phyloP scores from a whole-genome alignment of 257 asterid species.

The Plantago major region DNA sequence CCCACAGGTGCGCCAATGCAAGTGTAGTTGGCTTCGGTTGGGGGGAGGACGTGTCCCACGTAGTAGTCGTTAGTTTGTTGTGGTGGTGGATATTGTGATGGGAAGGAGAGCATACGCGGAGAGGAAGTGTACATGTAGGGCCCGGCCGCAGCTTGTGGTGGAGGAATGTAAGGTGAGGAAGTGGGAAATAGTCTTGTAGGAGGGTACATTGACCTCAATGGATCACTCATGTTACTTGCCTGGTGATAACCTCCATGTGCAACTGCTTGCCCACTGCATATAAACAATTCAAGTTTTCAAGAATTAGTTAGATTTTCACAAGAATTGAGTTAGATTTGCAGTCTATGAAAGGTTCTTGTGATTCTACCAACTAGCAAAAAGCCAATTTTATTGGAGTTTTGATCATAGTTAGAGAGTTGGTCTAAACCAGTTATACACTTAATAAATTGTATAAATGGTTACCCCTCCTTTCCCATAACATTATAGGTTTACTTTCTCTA shows the following conservation, averaged over 20 bases:
- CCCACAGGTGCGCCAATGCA: constrained; percentile 85
- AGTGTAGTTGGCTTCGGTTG: constrained; percentile 45
- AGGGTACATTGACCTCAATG: constrained; percentile 54
- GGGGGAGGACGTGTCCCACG: constrained; percentile 49
- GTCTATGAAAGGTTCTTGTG: no score
- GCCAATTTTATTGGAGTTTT: no score
- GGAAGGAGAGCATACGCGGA: constrained; percentile 42
- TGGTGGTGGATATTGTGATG: constrained; percentile 39
- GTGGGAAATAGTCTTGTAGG: constrained; percentile 40
- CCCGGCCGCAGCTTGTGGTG: constrained; percentile 25
- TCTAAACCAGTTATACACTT: no score
- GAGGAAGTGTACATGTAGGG: constrained; percentile 52
- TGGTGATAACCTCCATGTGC: constrained; percentile 56
- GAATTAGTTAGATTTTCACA: not conserved
- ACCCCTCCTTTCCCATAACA: no score
- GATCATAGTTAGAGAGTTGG: no score
- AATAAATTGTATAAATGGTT: no score
- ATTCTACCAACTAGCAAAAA: no score
- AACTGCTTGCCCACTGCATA: constrained; percentile 49
- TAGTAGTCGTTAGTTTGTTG: constrained; percentile 40
- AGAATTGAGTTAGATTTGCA: no score
- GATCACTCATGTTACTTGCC: constrained; percentile 18
- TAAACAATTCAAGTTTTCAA: not conserved
- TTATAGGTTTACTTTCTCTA: no score
- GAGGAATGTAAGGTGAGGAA: constrained; percentile 33